phyloP scores from a whole-genome alignment of 805 yeast species.

The Zygosaccharomyces bisporus region DNA sequence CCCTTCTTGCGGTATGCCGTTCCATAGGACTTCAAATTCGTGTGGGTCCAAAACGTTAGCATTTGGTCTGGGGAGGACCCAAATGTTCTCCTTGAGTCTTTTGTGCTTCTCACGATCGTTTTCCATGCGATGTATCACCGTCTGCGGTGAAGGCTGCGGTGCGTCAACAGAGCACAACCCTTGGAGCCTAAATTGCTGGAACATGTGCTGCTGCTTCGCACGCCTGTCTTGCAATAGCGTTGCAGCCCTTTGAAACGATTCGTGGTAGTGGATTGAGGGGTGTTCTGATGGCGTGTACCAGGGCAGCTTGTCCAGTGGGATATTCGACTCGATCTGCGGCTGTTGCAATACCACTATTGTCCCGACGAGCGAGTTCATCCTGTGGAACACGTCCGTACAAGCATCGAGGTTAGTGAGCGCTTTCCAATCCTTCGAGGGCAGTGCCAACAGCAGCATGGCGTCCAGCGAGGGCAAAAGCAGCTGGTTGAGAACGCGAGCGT shows the following conservation, averaged over 20 bases:
- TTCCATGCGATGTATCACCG: constrained; percentile 76
- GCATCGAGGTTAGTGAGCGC: constrained; percentile 20
- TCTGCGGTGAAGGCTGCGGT: constrained; percentile 37
- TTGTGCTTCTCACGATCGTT: constrained; percentile 91
- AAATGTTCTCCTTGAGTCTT: constrained; percentile 71
- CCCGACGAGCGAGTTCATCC: constrained; percentile 14
- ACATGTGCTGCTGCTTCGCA: constrained; percentile 14
- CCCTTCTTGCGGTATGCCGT: constrained; percentile 25
- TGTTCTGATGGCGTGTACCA: constrained; percentile 10
- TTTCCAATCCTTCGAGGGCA: constrained; percentile 23
- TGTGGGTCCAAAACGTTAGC: constrained; percentile 38
- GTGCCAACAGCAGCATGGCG: constrained; percentile 21
- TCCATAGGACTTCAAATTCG: constrained; percentile 51
- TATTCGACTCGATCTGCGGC: constrained; percentile 1
- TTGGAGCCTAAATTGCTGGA: constrained; percentile 11
- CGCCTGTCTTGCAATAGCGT: constrained; percentile 11
- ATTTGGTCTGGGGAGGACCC: constrained; percentile 55
- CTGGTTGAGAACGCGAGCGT: constrained; percentile 24
- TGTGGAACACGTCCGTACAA: constrained; percentile 19
- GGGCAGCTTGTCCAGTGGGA: constrained; percentile 8
- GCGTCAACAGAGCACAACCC: constrained; percentile 10
- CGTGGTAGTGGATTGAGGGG: constrained; percentile 7
- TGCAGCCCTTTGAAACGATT: constrained; percentile 11
- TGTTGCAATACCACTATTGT: constrained; percentile 7
- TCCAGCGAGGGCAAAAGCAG: constrained; percentile 28